A percentile compares a stretch with the other conserved stretches of the same genome.
These are phyloP conservation scores for Mycena rebaudengoi DNA, from an alignment of 768 basidiomycete genomes.

Conservation along the genomic window DNA sequence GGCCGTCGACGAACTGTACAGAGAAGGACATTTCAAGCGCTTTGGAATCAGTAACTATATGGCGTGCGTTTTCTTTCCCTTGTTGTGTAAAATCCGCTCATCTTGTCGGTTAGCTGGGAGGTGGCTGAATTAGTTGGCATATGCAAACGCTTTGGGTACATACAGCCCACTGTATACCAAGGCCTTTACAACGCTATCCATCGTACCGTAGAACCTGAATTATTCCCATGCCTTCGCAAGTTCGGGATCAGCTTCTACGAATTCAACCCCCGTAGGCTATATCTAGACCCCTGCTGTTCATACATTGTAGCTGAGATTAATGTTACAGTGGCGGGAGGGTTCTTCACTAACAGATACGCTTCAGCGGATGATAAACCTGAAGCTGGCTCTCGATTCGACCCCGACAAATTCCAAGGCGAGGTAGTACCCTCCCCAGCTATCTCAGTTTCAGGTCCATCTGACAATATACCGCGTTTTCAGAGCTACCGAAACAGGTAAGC, in stretches of 20 bases:
- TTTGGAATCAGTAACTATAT: slow-evolving; percentile 60
- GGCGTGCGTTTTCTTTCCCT: no score
- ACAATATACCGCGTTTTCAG: slow-evolving; percentile 13
- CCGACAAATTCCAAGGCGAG: slow-evolving; percentile 51
- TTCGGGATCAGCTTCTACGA: slow-evolving; percentile 50
- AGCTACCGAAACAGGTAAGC: slow-evolving; percentile 49
- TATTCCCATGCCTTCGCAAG: slow-evolving; percentile 47
- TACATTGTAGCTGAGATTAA: no score
- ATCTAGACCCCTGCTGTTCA: no score
- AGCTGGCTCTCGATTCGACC: slow-evolving; percentile 64
- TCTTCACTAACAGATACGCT: slow-evolving; percentile 63
- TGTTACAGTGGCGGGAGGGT: slow-evolving; percentile 60
- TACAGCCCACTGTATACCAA: slow-evolving; percentile 59
- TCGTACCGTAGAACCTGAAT: slow-evolving; percentile 27
- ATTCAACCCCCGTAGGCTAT: slow-evolving; percentile 55
- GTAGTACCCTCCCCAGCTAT: slow-evolving; percentile 31
- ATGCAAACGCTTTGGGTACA: slow-evolving; percentile 52
- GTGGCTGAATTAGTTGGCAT: slow-evolving; percentile 31
- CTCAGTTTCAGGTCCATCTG: not conserved
- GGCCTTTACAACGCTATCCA: slow-evolving; percentile 48
- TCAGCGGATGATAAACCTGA: slow-evolving; percentile 50
- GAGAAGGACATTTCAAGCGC: slow-evolving; percentile 52
- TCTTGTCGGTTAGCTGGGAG: slow-evolving; percentile 55
- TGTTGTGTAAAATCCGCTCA: no score
- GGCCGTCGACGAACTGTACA: slow-evolving; percentile 49